phyloP scores from a whole-genome alignment of 2,329 filamentous ascomycete genomes.

The Aspergillus ibericus region DNA sequence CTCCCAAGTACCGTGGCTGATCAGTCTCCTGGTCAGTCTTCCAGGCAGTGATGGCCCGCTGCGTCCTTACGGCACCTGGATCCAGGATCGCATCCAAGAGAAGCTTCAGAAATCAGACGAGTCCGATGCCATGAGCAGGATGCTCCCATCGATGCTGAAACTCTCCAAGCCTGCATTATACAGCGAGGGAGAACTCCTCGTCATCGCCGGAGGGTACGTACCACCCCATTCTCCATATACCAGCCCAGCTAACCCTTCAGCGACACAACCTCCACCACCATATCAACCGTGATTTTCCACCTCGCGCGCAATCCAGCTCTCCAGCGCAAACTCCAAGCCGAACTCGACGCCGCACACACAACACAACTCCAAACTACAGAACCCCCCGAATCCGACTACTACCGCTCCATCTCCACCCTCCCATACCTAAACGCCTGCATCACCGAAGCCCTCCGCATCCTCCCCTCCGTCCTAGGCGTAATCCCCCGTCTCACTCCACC shows the following conservation, averaged over 20 bases:
- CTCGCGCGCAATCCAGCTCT: background rate
- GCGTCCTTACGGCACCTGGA: background rate
- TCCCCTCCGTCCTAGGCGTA: background rate
- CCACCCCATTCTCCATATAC: background rate
- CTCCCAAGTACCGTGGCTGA: background rate
- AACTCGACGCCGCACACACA: background rate
- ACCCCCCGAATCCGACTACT: background rate
- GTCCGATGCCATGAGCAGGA: background rate
- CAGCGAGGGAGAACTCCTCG: background rate
- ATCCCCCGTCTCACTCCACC: background rate
- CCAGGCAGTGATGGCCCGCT: background rate
- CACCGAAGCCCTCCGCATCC: background rate
- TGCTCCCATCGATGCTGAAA: background rate
- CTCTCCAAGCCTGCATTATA: background rate
- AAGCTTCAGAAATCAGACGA: background rate
- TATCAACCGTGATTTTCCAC: background rate
- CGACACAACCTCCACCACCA: background rate
- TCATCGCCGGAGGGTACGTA: background rate
- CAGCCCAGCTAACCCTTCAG: background rate
- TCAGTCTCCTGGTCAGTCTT: background rate
- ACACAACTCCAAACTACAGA: background rate
- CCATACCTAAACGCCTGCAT: background rate
- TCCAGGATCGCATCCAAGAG: background rate
- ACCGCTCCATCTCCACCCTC: conserved; percentile 1
- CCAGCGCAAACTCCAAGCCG: background rate